Evolutionary conservation across 768 basidiomycete species (phyloP).

Genomic region (Amanita brunnescens): DNA sequence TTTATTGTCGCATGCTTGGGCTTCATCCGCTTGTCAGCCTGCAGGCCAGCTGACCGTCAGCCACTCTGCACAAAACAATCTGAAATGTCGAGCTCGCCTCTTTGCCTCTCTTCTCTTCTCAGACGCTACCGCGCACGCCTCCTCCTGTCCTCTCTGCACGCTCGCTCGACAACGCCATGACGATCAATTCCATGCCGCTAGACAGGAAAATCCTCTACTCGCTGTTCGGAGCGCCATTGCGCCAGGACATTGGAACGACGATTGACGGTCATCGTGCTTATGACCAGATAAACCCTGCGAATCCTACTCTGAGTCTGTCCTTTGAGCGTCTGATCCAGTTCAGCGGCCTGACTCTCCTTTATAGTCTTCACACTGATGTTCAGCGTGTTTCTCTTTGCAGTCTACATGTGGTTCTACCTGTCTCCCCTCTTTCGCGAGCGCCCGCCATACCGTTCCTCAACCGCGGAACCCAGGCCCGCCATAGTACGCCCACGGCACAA

Average conservation of each 20-base stretch:
- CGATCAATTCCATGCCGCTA: background rate
- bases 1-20: too few species aligned
- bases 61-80: too few species aligned
- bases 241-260: background rate
- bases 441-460: background rate
- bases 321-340: background rate
- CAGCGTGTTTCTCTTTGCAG: conserved; percentile 6
- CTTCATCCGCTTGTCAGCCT: too few species aligned
- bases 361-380: conserved; percentile 10
- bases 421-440: conserved; percentile 6
- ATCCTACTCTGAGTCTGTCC: conserved; percentile 3
- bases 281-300: background rate
- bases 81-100: too few species aligned
- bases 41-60: too few species aligned
- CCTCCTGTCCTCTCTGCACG: too few species aligned
- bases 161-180: background rate
- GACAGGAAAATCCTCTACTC: background rate
- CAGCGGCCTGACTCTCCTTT: background rate
- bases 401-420: conserved; percentile 11
- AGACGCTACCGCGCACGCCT: too few species aligned
- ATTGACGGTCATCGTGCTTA: conserved; percentile 1
- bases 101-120: too few species aligned
- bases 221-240: background rate
- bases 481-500: background rate
- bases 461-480: conserved; percentile 3